Conservation (phyloP, 2,329 filamentous ascomycete genomes). For the Pseudonectria foliicola region DNA sequence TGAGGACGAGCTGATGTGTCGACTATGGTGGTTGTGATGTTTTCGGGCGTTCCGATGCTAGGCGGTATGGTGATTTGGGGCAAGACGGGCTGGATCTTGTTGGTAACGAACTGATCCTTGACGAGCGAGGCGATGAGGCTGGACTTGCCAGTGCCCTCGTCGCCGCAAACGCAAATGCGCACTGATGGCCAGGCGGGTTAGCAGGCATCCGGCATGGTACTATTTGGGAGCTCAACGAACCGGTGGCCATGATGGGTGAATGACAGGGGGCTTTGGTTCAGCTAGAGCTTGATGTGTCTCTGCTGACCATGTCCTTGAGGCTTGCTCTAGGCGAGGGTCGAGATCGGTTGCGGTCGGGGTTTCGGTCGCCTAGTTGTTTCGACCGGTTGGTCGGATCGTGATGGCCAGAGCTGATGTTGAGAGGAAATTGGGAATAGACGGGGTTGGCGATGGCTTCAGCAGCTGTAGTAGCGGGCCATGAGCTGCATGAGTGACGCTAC, state of each 20-base stretch:
- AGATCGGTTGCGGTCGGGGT: not conserved
- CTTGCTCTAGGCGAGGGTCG: conserved; percentile 4
- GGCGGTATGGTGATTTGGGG: conserved; percentile 94
- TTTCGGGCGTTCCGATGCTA: conserved; percentile 86
- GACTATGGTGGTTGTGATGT: conserved; percentile 95
- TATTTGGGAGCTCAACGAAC: conserved; percentile 5
- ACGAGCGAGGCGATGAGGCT: conserved; percentile 92
- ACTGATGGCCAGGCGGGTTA: conserved; percentile 38
- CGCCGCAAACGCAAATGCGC: conserved; percentile 91
- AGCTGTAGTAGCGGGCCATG: too few relatives aligned
- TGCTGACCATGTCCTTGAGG: conserved; percentile 2
- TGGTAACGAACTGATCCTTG: conserved; percentile 92
- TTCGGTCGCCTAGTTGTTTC: too few relatives aligned
- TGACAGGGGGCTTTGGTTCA: conserved; percentile 2
- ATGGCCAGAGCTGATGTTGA: too few relatives aligned
- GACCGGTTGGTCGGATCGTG: too few relatives aligned
- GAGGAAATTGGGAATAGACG: too few relatives aligned
- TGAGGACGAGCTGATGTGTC: conserved; percentile 94
- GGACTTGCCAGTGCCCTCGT: conserved; percentile 91
- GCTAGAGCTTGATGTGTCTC: too few relatives aligned
- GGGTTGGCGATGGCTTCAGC: too few relatives aligned
- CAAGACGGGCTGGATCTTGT: conserved; percentile 90
- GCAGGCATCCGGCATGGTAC: too few relatives aligned
- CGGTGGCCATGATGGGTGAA: conserved; percentile 17
- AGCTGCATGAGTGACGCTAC: too few relatives aligned